Conservation (phyloP, 768 basidiomycete genomes). For the Lentinula aciculospora region DNA sequence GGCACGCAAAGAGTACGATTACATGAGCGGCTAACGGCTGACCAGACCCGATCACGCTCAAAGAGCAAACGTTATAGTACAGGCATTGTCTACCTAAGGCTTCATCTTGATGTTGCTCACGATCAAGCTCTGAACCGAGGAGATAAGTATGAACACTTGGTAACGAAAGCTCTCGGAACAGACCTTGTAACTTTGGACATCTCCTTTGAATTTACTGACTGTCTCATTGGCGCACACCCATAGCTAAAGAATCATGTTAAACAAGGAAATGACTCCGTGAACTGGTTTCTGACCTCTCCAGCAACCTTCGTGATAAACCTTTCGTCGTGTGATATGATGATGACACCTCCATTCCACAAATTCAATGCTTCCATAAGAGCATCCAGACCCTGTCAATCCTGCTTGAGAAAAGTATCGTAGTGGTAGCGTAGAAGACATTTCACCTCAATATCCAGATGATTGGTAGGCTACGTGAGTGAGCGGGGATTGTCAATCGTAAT, state of each 20-base stretch:
- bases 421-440: slow-evolving; percentile 6
- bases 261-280: not conserved
- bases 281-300: slow-evolving; percentile 51
- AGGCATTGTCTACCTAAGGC: slow-evolving; percentile 9
- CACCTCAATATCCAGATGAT: slow-evolving; percentile 93
- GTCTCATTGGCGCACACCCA: slow-evolving; percentile 91
- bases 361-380: slow-evolving; percentile 82
- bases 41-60: not conserved
- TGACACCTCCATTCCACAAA: slow-evolving; percentile 87
- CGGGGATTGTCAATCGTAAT: not conserved
- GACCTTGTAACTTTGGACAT: slow-evolving; percentile 91
- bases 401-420: not conserved
- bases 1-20: no score
- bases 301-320: slow-evolving; percentile 90
- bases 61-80: not conserved
- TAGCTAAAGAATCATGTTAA: slow-evolving; percentile 39
- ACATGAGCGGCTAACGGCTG: no score
- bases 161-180: slow-evolving; percentile 8
- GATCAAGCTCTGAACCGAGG: slow-evolving; percentile 15
- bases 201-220: slow-evolving; percentile 80
- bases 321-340: slow-evolving; percentile 94
- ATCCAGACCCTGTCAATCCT: slow-evolving; percentile 73
- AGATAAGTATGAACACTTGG: not conserved
- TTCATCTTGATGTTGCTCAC: slow-evolving; percentile 19
- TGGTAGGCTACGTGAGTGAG: slow-evolving; percentile 61